These are phyloP conservation scores for Flueggea neowawraea DNA, from an alignment of 441 rosid genomes.

Conservation along the genomic window DNA sequence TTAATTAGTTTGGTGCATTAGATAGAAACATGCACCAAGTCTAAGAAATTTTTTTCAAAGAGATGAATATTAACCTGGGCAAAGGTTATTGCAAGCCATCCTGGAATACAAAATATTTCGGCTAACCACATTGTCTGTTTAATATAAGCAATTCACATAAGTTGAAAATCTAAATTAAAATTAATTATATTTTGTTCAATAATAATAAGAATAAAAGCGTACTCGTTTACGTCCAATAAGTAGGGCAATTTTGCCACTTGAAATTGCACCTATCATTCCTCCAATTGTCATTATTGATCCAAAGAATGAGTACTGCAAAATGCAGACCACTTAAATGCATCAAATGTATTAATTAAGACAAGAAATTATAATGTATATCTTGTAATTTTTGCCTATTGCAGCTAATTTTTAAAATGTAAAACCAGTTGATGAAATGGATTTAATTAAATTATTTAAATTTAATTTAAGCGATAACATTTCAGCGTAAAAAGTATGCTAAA, in stretches of 20 bases:
- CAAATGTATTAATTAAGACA: too few species aligned
- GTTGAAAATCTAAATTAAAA: neutral
- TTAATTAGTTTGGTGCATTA: too few species aligned
- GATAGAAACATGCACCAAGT: too few species aligned
- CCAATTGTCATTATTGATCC: conserved; percentile 73
- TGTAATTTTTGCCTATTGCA: too few species aligned
- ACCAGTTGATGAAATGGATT: too few species aligned
- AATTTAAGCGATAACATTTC: too few species aligned
- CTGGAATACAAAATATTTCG: conserved; percentile 44
- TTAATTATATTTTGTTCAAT: neutral
- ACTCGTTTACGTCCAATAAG: conserved; percentile 61
- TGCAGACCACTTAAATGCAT: neutral
- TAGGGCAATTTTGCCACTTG: conserved; percentile 62
- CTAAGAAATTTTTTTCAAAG: too few species aligned
- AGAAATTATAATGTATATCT: too few species aligned
- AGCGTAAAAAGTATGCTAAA: too few species aligned
- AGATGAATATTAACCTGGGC: conserved; percentile 29
- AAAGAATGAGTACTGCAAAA: conserved; percentile 59
- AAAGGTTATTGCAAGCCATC: conserved; percentile 57
- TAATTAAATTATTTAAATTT: too few species aligned
- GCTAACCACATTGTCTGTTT: conserved; percentile 69
- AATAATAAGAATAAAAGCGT: neutral
- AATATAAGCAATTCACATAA: neutral
- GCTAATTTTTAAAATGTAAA: too few species aligned
- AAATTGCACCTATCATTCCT: conserved; percentile 60